These are phyloP conservation scores for Leptographium wingfieldii DNA, from an alignment of 2,329 filamentous ascomycete genomes.

Conservation along the genomic window DNA sequence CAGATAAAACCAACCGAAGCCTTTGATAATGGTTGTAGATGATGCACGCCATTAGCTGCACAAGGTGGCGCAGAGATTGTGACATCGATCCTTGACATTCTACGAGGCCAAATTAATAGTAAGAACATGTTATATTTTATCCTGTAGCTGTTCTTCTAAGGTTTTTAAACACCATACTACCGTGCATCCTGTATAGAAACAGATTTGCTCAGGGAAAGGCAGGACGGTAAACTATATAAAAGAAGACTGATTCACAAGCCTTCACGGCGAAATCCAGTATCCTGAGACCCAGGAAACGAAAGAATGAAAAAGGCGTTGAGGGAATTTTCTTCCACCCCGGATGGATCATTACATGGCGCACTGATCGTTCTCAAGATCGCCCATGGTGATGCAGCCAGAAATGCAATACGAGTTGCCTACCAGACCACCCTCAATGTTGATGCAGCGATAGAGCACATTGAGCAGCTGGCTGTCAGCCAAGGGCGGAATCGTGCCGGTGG, in stretches of 20 bases:
- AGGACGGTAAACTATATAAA: background rate
- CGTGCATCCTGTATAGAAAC: background rate
- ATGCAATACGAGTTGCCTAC: slow-evolving; percentile 12
- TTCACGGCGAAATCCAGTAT: background rate
- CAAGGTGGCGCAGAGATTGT: too few relatives aligned
- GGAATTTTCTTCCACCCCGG: background rate
- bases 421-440: slow-evolving; percentile 5
- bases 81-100: background rate
- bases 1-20: too few relatives aligned
- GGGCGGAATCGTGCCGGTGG: slow-evolving; percentile 8
- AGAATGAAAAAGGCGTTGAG: background rate
- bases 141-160: background rate
- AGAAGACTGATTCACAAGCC: background rate
- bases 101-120: background rate
- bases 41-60: too few relatives aligned
- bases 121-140: background rate
- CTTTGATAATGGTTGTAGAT: too few relatives aligned
- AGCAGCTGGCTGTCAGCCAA: slow-evolving; percentile 8
- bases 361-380: slow-evolving; percentile 6
- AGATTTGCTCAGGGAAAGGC: background rate
- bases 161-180: background rate
- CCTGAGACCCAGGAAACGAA: background rate
- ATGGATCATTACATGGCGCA: slow-evolving; percentile 6
- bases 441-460: slow-evolving; percentile 10
- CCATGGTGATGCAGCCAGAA: slow-evolving; percentile 9